Evolutionary conservation across 768 basidiomycete species (phyloP).

Genomic region (Boletellus ananiceps): DNA sequence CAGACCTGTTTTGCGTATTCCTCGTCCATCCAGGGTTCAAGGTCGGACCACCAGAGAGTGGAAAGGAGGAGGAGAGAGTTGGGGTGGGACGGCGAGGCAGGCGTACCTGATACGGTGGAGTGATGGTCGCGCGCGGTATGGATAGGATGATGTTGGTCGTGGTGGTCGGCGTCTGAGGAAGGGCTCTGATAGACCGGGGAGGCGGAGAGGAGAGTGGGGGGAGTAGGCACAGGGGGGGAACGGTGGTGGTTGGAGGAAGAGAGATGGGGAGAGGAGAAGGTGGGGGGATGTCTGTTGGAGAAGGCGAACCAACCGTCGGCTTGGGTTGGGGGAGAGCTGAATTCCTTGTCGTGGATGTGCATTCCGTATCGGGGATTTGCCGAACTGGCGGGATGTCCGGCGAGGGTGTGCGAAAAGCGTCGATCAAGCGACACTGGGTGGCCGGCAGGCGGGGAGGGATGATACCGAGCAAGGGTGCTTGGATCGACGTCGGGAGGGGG

Average conservation of each 20-base stretch:
- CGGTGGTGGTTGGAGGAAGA: conserved; percentile 46
- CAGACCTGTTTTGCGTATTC: conserved; percentile 90
- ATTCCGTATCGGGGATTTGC: conserved; percentile 35
- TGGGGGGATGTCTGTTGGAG: conserved; percentile 33
- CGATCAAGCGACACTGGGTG: conserved; percentile 21
- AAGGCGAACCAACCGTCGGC: conserved; percentile 30
- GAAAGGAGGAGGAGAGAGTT: conserved; percentile 40
- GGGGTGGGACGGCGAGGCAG: conserved; percentile 25
- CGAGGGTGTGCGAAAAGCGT: conserved; percentile 12
- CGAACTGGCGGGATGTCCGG: conserved; percentile 21
- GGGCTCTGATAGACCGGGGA: conserved; percentile 14
- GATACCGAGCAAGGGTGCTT: conserved; percentile 11
- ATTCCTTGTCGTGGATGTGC: conserved; percentile 35
- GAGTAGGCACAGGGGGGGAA: conserved; percentile 31
- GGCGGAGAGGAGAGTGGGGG: conserved; percentile 21
- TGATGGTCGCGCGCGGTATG: conserved; percentile 19
- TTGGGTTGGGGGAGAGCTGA: conserved; percentile 19
- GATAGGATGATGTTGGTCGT: conserved; percentile 11
- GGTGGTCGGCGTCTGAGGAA: conserved; percentile 22
- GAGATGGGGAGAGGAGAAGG: conserved; percentile 20
- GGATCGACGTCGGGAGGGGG: conserved; percentile 31
- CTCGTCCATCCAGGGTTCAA: conserved; percentile 98
- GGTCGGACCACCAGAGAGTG: conserved; percentile 82
- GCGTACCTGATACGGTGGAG: conserved; percentile 9
- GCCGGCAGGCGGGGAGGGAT: conserved; percentile 9